A percentile compares a stretch with the other conserved stretches of the same genome.
Evolutionary conservation across 78 protist species (phyloP).

Genomic region (Polysphondylium violaceum): DNA sequence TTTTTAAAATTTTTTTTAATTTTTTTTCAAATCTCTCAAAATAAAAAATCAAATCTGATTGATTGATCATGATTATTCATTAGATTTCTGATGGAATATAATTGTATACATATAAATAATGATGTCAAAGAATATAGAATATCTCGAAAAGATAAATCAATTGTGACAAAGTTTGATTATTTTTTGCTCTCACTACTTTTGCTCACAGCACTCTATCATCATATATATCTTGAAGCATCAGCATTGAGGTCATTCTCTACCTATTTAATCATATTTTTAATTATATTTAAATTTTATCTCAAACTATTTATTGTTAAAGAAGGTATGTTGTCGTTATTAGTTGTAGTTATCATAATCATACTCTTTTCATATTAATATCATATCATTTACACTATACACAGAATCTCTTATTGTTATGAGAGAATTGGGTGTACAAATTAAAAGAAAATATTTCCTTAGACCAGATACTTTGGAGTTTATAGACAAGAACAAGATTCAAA

Average conservation of each 20-base stretch:
- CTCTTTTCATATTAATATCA: background rate
- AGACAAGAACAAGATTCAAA: slow-evolving; percentile 46
- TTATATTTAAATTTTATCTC: slow-evolving; percentile 11
- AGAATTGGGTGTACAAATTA: slow-evolving; percentile 66
- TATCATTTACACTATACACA: background rate
- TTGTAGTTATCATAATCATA: background rate
- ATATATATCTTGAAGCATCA: background rate
- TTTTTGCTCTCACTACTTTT: background rate
- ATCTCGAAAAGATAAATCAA: slow-evolving; percentile 45
- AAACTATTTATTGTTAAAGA: slow-evolving; percentile 55
- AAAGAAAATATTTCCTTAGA: slow-evolving; percentile 40
- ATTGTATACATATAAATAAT: slow-evolving; percentile 63
- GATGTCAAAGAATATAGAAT: slow-evolving; percentile 70
- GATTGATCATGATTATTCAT: no score
- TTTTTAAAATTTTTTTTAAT: no score
- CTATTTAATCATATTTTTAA: background rate
- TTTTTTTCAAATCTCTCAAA: no score
- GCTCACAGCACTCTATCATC: background rate
- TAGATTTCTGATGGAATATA: slow-evolving; percentile 37
- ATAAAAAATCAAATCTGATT: no score
- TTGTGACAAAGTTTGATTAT: slow-evolving; percentile 30
- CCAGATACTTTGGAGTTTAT: slow-evolving; percentile 31
- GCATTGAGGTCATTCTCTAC: slow-evolving; percentile 19
- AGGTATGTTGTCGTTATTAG: slow-evolving; percentile 6
- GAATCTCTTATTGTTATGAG: slow-evolving; percentile 71